Conservation (phyloP, 768 basidiomycete genomes). For the Tulasnella sp. region DNA sequence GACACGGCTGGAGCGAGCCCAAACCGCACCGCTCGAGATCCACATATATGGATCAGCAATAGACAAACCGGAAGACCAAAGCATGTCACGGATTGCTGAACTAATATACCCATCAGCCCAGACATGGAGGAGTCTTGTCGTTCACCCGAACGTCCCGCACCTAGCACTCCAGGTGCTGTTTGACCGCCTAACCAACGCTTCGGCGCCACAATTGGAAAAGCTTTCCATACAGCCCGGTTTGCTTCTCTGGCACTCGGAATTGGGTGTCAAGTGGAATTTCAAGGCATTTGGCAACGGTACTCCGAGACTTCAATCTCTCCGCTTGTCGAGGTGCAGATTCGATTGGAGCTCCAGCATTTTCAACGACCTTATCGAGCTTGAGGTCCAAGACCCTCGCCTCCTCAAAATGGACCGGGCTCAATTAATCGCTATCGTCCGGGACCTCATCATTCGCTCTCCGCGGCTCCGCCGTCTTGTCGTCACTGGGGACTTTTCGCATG, state of each 20-base stretch:
- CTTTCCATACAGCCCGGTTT: background rate
- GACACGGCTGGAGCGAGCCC: background rate
- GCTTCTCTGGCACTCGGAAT: background rate
- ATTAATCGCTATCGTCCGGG: background rate
- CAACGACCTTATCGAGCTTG: background rate
- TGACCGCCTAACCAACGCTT: background rate
- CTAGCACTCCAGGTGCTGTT: background rate
- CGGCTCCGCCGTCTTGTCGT: background rate
- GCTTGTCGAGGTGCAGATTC: background rate
- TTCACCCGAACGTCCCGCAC: background rate
- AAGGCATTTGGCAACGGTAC: background rate
- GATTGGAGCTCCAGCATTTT: background rate
- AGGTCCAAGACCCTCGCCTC: background rate
- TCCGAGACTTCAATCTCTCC: background rate
- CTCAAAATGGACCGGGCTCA: background rate
- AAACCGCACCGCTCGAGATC: background rate
- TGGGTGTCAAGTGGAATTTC: background rate
- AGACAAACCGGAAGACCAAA: background rate
- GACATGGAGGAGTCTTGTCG: background rate
- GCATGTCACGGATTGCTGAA: background rate
- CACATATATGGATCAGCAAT: background rate
- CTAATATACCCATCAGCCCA: background rate
- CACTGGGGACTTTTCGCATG: background rate
- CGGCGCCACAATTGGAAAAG: background rate
- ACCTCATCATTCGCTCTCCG: background rate